These are phyloP conservation scores for Colletotrichum sp. DNA, from an alignment of 2,329 filamentous ascomycete species.

Conservation along the genomic window DNA sequence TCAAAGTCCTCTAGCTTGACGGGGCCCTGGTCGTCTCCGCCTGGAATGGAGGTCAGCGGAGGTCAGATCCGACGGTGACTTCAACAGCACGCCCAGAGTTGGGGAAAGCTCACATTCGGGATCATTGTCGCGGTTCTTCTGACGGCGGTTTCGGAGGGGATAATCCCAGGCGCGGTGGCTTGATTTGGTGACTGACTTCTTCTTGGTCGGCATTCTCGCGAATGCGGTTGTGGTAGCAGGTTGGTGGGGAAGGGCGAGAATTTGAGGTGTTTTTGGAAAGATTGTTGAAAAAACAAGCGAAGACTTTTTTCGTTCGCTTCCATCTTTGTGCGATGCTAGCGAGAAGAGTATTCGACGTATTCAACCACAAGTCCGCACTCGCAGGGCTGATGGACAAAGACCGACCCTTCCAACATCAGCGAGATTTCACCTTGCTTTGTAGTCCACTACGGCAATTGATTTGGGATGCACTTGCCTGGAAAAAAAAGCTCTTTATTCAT, in stretches of 20 bases:
- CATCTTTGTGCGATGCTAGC: background rate
- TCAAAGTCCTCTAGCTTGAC: background rate
- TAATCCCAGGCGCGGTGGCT: background rate
- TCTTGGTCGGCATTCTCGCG: background rate
- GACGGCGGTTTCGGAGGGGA: background rate
- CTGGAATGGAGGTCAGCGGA: background rate
- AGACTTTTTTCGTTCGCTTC: background rate
- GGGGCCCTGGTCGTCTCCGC: background rate
- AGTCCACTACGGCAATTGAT: too few relatives aligned
- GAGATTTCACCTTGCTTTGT: too few relatives aligned
- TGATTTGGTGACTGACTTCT: background rate
- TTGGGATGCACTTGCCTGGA: too few relatives aligned
- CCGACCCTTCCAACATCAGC: too few relatives aligned
- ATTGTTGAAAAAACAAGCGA: background rate
- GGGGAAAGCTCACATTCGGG: background rate
- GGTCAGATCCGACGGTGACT: too few relatives aligned
- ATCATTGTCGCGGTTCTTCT: background rate
- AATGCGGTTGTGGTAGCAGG: background rate
- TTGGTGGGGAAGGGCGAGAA: background rate
- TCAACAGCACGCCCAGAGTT: background rate
- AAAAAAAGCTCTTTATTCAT: too few relatives aligned
- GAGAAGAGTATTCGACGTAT: background rate
- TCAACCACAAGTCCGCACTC: background rate
- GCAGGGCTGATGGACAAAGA: too few relatives aligned
- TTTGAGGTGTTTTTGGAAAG: background rate